Evolutionary conservation across 176 grass and related monocot species (phyloP).

Genomic region (Aegilops umbellulata): DNA sequence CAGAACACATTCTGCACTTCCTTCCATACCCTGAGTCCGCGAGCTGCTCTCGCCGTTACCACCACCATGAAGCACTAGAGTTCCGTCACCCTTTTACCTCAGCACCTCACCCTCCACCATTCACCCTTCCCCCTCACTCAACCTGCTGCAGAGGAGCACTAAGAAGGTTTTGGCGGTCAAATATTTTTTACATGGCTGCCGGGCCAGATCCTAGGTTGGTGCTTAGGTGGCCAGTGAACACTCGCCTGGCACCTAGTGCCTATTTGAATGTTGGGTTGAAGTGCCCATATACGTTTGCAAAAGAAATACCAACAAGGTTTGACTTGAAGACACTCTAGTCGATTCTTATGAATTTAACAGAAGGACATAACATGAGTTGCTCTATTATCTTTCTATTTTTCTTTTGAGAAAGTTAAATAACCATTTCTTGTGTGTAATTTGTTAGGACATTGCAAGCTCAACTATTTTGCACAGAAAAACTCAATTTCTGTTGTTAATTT

Average conservation of each 20-base stretch:
- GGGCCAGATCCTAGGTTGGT: neutral
- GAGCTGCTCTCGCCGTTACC: neutral
- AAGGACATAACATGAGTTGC: neutral
- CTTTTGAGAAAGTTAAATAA: neutral
- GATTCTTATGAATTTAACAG: neutral
- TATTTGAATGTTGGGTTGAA: neutral
- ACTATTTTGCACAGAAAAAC: slow-evolving; percentile 11
- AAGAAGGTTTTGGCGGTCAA: neutral
- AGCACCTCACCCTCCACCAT: neutral
- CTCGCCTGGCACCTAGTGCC: neutral
- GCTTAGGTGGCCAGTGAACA: neutral
- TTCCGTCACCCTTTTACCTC: neutral
- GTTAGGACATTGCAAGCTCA: neutral
- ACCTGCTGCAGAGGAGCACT: neutral
- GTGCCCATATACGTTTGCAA: slow-evolving; percentile 18
- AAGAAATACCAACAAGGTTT: slow-evolving; percentile 9
- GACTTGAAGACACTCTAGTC: neutral
- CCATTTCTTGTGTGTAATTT: slow-evolving; percentile 15
- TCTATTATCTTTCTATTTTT: neutral
- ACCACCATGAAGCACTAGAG: no score
- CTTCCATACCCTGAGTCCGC: neutral
- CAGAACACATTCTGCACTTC: neutral
- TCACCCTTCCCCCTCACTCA: neutral
- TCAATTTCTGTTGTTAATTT: slow-evolving; percentile 18
- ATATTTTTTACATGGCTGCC: neutral